A percentile compares a stretch with the other conserved stretches of the same genome.
These are phyloP conservation scores for Talaromyces borbonicus DNA, from an alignment of 495 filamentous ascomycete species.

Conservation along the genomic window DNA sequence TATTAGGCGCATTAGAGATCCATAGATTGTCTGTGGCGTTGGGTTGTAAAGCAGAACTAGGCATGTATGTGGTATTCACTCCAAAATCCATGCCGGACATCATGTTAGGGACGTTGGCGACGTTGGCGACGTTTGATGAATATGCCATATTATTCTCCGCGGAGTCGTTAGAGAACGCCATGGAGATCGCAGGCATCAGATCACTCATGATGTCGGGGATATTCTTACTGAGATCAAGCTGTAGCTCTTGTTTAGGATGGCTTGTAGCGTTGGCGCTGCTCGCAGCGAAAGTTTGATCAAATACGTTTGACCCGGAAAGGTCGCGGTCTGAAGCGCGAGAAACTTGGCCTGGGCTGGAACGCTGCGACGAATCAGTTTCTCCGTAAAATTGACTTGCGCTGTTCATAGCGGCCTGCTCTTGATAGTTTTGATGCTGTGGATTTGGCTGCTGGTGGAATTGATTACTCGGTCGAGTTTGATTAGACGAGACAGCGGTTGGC, in stretches of 20 bases:
- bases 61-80: not conserved
- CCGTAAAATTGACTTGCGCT: not conserved
- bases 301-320: not conserved
- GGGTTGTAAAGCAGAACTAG: too few species aligned
- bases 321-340: not conserved
- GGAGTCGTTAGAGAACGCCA: slow-evolving; percentile 12
- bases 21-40: slow-evolving; percentile 7
- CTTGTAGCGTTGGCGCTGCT: not conserved
- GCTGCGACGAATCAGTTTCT: not conserved
- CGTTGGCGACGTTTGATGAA: not conserved
- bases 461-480: not conserved
- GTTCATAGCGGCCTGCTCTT: not conserved
- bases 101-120: not conserved
- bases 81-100: not conserved
- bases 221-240: slow-evolving; percentile 24
- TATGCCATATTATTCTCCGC: not conserved
- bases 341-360: not conserved
- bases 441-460: not conserved
- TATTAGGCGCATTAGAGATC: slow-evolving; percentile 2
- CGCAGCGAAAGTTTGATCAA: not conserved
- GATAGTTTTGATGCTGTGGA: not conserved
- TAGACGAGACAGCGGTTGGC: not conserved
- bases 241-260: slow-evolving; percentile 3
- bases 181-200: slow-evolving; percentile 25
- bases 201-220: slow-evolving; percentile 18